Evolutionary conservation across 495 filamentous ascomycete genomes (phyloP).

Genomic region (Penicillium longicatenatum): DNA sequence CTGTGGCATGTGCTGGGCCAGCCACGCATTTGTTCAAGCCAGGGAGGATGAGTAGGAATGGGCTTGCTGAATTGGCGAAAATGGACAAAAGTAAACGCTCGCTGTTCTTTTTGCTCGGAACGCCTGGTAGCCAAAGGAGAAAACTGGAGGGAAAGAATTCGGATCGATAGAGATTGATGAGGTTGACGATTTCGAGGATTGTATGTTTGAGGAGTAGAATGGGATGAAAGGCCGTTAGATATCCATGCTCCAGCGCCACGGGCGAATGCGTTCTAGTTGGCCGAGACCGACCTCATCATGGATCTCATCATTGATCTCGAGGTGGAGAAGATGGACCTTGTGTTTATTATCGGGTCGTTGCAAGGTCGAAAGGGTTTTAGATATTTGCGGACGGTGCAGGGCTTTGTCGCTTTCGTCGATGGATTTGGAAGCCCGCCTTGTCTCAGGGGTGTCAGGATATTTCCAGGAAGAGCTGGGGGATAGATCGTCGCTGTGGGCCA

Average conservation of each 20-base stretch:
- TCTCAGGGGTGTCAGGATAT: slow-evolving; percentile 43
- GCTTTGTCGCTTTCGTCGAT: slow-evolving; percentile 33
- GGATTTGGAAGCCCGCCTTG: slow-evolving; percentile 45
- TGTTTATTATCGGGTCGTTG: slow-evolving; percentile 31
- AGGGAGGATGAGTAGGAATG: slow-evolving; percentile 1
- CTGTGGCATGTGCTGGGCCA: slow-evolving; percentile 22
- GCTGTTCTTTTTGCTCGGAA: slow-evolving; percentile 23
- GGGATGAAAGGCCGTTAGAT: slow-evolving; percentile 29
- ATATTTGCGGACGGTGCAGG: slow-evolving; percentile 32
- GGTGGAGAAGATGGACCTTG: slow-evolving; percentile 42
- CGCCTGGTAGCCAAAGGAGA: slow-evolving; percentile 12
- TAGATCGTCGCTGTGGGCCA: slow-evolving; percentile 31
- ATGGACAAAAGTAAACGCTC: slow-evolving; percentile 12
- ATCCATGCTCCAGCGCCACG: slow-evolving; percentile 54
- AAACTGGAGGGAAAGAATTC: slow-evolving; percentile 3
- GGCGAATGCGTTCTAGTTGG: slow-evolving; percentile 43
- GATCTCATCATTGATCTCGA: slow-evolving; percentile 44
- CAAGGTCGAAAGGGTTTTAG: slow-evolving; percentile 38
- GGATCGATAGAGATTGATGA: slow-evolving; percentile 9
- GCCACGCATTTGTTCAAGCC: slow-evolving; percentile 22
- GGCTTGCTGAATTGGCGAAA: not conserved
- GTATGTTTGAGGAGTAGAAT: slow-evolving; percentile 1
- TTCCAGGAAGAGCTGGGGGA: slow-evolving; percentile 37
- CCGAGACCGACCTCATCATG: slow-evolving; percentile 39
- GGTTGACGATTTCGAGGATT: slow-evolving; percentile 6